phyloP scores from a whole-genome alignment of 257 asterid genomes.

The Petunia secreta region DNA sequence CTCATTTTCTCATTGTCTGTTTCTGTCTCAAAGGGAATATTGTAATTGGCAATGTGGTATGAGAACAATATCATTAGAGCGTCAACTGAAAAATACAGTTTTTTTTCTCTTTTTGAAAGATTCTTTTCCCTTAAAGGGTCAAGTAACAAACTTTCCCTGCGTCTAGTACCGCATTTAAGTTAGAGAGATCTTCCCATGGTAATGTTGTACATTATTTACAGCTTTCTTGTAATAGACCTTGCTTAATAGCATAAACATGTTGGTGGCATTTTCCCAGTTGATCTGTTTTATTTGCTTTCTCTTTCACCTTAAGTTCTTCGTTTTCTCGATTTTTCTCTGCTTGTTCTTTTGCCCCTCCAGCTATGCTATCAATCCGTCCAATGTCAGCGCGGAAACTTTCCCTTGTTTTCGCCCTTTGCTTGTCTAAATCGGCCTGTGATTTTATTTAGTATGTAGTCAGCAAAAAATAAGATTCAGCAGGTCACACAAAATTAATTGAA shows the following conservation, averaged over 20 bases:
- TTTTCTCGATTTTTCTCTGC: conserved; percentile 40
- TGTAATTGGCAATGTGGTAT: too few relatives aligned
- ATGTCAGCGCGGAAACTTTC: conserved; percentile 32
- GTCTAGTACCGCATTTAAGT: not conserved
- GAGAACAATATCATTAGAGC: too few relatives aligned
- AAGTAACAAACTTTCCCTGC: not conserved
- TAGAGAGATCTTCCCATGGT: not conserved
- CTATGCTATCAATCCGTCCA: conserved; percentile 41
- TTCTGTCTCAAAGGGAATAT: too few relatives aligned
- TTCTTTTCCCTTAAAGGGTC: not conserved
- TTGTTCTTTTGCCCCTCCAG: conserved; percentile 44
- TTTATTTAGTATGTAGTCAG: not conserved
- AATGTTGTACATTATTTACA: not conserved
- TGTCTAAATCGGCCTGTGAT: conserved; percentile 40
- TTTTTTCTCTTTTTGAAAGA: not conserved
- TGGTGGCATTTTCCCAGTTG: conserved; percentile 42
- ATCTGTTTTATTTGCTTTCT: conserved; percentile 45
- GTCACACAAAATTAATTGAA: not conserved
- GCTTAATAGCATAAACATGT: conserved; percentile 39
- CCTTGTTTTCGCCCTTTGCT: conserved; percentile 35
- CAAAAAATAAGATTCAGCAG: not conserved
- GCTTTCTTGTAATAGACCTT: not conserved
- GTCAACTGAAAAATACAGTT: not conserved
- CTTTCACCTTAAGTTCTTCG: conserved; percentile 43
- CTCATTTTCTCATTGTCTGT: too few relatives aligned